Percentiles rank a stretch among this genome's conserved stretches.
phyloP scores from a whole-genome alignment of 2,329 filamentous ascomycete species.

The Xylariales sp. region DNA sequence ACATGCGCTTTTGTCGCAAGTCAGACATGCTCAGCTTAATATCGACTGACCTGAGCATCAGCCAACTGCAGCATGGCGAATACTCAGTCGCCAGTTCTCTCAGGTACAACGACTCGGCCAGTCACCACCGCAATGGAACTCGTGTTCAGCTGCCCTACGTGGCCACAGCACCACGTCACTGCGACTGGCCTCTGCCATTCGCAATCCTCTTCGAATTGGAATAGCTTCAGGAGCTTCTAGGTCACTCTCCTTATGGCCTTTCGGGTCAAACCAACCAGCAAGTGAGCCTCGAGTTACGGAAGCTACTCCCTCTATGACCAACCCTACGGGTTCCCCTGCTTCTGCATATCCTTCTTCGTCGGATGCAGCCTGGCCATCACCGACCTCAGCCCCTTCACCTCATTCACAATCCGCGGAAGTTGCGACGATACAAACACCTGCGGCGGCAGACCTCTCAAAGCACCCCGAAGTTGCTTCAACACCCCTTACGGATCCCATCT shows the following conservation, averaged over 20 bases:
- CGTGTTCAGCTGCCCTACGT: constrained; percentile 8
- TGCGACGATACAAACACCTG: background rate
- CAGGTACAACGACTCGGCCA: constrained; percentile 10
- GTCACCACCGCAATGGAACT: constrained; percentile 8
- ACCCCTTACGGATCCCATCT: constrained; percentile 11
- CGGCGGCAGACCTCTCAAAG: background rate
- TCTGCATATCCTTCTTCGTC: background rate
- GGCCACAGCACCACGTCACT: constrained; percentile 13
- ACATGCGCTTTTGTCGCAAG: too few species aligned
- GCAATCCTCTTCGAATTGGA: constrained; percentile 10
- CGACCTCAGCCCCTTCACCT: background rate
- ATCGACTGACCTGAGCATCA: constrained; percentile 12
- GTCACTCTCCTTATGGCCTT: constrained; percentile 27
- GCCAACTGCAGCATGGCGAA: constrained; percentile 14
- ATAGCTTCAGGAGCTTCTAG: constrained; percentile 21
- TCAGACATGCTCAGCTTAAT: too few species aligned
- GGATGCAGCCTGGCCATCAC: background rate
- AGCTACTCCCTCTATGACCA: constrained; percentile 9
- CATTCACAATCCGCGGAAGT: background rate
- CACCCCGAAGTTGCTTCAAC: constrained; percentile 17
- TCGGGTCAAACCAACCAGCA: constrained; percentile 20
- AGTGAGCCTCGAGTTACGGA: constrained; percentile 9
- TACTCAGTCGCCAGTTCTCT: constrained; percentile 13
- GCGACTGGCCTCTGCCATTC: constrained; percentile 13
- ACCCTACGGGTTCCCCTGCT: constrained; percentile 13